phyloP scores from a whole-genome alignment of 2,329 filamentous ascomycete genomes.

The Pyrenophora tritici-repentis region DNA sequence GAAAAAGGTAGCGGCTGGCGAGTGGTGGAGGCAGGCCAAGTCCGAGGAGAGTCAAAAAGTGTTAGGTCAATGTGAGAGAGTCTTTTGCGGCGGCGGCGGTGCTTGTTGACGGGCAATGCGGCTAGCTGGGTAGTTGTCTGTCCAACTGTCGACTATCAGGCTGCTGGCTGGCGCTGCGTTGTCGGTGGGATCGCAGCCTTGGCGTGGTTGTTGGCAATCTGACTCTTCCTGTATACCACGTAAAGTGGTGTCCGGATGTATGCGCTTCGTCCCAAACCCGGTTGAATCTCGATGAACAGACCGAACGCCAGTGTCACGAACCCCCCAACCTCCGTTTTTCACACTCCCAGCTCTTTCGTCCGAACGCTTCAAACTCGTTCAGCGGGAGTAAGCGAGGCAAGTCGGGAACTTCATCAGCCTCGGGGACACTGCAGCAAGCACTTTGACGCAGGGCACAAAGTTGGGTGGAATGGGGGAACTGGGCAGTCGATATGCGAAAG shows the following conservation, averaged over 20 bases:
- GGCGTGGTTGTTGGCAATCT: constrained; percentile 6
- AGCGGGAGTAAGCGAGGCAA: constrained; percentile 17
- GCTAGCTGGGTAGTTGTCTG: constrained; percentile 6
- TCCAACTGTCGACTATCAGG: constrained; percentile 11
- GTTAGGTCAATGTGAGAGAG: constrained; percentile 28
- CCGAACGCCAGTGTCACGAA: constrained; percentile 1
- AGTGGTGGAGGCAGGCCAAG: constrained; percentile 27
- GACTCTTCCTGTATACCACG: constrained; percentile 11
- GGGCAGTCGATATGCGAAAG: constrained; percentile 11
- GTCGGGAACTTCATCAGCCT: constrained; percentile 11
- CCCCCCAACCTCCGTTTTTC: constrained; percentile 4
- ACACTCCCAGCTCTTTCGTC: constrained; percentile 8
- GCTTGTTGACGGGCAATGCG: constrained; percentile 16
- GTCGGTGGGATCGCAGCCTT: constrained; percentile 5
- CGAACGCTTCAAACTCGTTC: constrained; percentile 6
- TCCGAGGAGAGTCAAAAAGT: constrained; percentile 26
- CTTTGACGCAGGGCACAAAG: constrained; percentile 20
- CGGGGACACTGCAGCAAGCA: constrained; percentile 18
- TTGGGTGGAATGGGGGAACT: constrained; percentile 3
- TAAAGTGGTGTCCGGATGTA: constrained; percentile 5
- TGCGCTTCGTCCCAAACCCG: constrained; percentile 8
- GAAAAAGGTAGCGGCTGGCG: constrained; percentile 27
- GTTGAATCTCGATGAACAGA: background rate
- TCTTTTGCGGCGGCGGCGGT: constrained; percentile 20
- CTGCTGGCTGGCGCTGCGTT: constrained; percentile 10